These are phyloP conservation scores for Scutellaria barbata DNA, from an alignment of 257 asterid species.

Conservation along the genomic window DNA sequence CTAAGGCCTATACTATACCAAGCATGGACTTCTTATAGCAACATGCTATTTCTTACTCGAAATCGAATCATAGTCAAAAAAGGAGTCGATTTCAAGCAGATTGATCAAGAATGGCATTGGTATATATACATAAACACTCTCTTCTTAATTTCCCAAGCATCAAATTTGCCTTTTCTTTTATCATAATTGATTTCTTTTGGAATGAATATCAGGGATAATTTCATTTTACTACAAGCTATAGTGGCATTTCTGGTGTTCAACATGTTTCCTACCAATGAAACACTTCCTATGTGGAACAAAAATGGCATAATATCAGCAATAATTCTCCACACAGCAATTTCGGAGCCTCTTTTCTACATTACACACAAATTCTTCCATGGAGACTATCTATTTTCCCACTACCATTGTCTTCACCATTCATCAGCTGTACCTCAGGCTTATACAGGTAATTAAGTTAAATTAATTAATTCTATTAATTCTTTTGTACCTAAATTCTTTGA, in stretches of 20 bases:
- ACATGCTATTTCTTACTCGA: slow-evolving; percentile 74
- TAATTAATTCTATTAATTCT: not conserved
- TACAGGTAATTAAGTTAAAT: slow-evolving; percentile 52
- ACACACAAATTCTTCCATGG: slow-evolving; percentile 76
- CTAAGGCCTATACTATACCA: slow-evolving; percentile 57
- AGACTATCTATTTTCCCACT: slow-evolving; percentile 55
- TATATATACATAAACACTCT: slow-evolving; percentile 10
- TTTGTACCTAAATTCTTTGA: not conserved
- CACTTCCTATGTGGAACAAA: slow-evolving; percentile 58
- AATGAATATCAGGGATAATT: slow-evolving; percentile 75
- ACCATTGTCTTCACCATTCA: slow-evolving; percentile 86
- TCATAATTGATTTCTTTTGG: not conserved
- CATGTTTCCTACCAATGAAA: slow-evolving; percentile 45
- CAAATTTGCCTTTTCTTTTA: not conserved
- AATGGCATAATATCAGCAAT: slow-evolving; percentile 54
- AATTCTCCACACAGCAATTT: slow-evolving; percentile 58
- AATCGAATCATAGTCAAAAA: slow-evolving; percentile 60
- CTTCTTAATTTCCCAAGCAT: slow-evolving; percentile 4
- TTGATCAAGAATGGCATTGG: slow-evolving; percentile 90
- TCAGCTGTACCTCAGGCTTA: slow-evolving; percentile 79
- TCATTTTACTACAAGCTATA: slow-evolving; percentile 73
- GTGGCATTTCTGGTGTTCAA: slow-evolving; percentile 51
- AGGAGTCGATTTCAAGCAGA: slow-evolving; percentile 81
- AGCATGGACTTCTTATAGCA: slow-evolving; percentile 61
- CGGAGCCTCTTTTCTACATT: slow-evolving; percentile 80